Conservation (phyloP, 805 yeast species). For the Yamadazyma scolyti region DNA sequence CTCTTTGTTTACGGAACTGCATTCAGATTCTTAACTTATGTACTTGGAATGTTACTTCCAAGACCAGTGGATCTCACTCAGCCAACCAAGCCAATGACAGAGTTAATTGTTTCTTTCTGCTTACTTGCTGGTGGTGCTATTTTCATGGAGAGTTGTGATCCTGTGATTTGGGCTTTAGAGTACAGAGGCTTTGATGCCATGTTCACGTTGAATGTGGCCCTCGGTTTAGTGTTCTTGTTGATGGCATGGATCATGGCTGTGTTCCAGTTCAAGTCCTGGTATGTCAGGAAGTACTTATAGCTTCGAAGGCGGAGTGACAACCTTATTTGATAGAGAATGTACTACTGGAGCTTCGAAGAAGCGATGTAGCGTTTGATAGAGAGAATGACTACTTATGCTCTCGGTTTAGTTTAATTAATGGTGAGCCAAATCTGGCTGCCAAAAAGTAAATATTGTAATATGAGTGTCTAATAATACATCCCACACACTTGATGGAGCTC, state of each 20-base stretch:
- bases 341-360: too few relatives aligned
- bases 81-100: slow-evolving; percentile 74
- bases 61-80: slow-evolving; percentile 27
- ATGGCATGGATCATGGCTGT: slow-evolving; percentile 88
- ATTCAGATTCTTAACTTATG: slow-evolving; percentile 66
- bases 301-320: too few relatives aligned
- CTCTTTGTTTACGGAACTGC: slow-evolving; percentile 78
- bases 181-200: slow-evolving; percentile 70
- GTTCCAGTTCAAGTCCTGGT: slow-evolving; percentile 57
- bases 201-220: slow-evolving; percentile 86
- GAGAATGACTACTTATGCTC: too few relatives aligned
- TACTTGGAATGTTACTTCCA: slow-evolving; percentile 43
- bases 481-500: too few relatives aligned
- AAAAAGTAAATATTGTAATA: too few relatives aligned
- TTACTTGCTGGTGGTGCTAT: slow-evolving; percentile 85
- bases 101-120: slow-evolving; percentile 73
- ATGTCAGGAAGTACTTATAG: slow-evolving; percentile 7
- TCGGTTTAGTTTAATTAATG: not conserved
- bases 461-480: too few relatives aligned
- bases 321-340: too few relatives aligned
- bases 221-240: slow-evolving; percentile 71
- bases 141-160: slow-evolving; percentile 90
- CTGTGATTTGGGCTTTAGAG: slow-evolving; percentile 76
- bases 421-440: too few relatives aligned
- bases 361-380: too few relatives aligned